Evolutionary conservation across 306 rosid species (phyloP).

Genomic region (Casuarina equisetifolia): DNA sequence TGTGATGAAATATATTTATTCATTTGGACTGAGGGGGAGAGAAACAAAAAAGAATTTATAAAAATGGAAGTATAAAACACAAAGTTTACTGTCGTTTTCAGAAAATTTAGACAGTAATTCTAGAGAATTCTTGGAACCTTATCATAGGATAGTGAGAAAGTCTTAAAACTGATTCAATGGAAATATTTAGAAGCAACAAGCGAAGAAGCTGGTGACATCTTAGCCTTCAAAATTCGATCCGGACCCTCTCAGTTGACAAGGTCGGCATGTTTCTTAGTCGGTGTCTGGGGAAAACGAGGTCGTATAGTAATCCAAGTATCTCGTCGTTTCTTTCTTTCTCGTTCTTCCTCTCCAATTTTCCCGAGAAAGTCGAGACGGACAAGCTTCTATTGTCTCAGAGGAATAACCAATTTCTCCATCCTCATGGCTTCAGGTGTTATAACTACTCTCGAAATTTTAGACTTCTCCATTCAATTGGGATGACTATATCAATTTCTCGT

Average conservation of each 20-base stretch:
- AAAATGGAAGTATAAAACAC: too few species aligned
- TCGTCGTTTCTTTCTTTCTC: background rate
- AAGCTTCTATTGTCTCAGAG: background rate
- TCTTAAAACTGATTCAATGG: too few species aligned
- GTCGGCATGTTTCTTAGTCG: background rate
- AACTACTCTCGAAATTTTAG: background rate
- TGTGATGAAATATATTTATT: too few species aligned
- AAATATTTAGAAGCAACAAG: too few species aligned
- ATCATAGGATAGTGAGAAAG: too few species aligned
- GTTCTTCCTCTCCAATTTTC: constrained; percentile 3
- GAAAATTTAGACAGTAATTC: too few species aligned
- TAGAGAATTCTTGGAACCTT: too few species aligned
- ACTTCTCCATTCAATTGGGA: constrained; percentile 3
- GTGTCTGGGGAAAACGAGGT: background rate
- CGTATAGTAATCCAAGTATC: constrained; percentile 2
- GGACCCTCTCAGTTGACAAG: background rate
- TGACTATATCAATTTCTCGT: background rate
- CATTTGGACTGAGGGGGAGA: too few species aligned
- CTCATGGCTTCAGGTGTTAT: constrained; percentile 73
- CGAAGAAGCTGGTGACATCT: too few species aligned
- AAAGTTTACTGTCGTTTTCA: too few species aligned
- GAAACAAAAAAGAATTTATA: too few species aligned
- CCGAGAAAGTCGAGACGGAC: constrained; percentile 21
- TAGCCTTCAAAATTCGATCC: too few species aligned
- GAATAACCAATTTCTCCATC: background rate